These are phyloP conservation scores for Irpex rosettiformis DNA, from an alignment of 1,284 basidiomycete species.

Conservation along the genomic window DNA sequence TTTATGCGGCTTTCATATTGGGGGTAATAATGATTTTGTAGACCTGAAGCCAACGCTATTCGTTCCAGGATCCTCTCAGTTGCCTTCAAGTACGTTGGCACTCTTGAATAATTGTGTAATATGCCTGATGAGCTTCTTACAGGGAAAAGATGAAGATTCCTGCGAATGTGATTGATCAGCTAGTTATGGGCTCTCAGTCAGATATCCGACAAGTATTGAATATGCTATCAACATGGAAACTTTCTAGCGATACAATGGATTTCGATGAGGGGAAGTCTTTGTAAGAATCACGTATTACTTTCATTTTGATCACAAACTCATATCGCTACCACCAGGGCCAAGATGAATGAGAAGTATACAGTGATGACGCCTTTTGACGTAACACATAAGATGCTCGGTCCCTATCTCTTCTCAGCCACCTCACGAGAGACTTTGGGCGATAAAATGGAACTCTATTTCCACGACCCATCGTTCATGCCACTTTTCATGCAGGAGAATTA, in stretches of 20 bases:
- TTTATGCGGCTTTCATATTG: too few species aligned
- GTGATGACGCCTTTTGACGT: constrained; percentile 91
- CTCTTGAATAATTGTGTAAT: not conserved
- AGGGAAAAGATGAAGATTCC: constrained; percentile 93
- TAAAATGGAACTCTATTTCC: constrained; percentile 96
- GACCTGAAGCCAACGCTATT: constrained; percentile 72
- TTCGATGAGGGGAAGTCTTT: constrained; percentile 89
- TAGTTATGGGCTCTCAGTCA: constrained; percentile 85
- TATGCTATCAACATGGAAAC: constrained; percentile 96
- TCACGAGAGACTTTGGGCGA: constrained; percentile 82
- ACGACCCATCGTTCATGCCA: constrained; percentile 91
- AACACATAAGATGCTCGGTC: constrained; percentile 81
- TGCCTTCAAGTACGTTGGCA: constrained; percentile 68
- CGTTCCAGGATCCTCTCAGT: constrained; percentile 89
- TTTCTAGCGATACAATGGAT: constrained; percentile 74
- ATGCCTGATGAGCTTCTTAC: constrained; percentile 1
- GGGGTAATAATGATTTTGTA: constrained; percentile 28
- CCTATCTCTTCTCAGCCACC: constrained; percentile 85
- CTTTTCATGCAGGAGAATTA: constrained; percentile 98
- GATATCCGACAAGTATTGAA: constrained; percentile 97
- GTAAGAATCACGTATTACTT: constrained; percentile 43
- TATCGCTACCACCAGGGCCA: constrained; percentile 49
- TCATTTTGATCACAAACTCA: constrained; percentile 3
- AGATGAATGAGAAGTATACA: constrained; percentile 89
- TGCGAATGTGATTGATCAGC: constrained; percentile 88